Evolutionary conservation across 768 basidiomycete genomes (phyloP).

Genomic region (Boletellus sp.): DNA sequence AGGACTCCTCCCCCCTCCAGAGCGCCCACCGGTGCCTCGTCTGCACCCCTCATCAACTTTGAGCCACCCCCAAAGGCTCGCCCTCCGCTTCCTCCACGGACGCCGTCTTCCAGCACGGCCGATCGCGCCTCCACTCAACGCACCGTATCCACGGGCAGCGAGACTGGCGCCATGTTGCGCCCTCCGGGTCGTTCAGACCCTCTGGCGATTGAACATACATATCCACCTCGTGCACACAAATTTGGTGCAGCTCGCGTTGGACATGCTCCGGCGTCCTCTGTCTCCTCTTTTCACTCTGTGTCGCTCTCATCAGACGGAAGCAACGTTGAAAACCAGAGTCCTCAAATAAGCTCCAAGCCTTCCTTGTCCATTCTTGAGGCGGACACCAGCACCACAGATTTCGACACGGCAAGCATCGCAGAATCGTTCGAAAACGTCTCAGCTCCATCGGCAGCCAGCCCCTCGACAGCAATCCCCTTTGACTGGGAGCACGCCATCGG

Average conservation of each 20-base stretch:
- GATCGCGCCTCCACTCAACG: slow-evolving; percentile 36
- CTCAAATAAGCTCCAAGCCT: slow-evolving; percentile 29
- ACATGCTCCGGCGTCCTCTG: slow-evolving; percentile 64
- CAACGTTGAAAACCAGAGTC: slow-evolving; percentile 18
- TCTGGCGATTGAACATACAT: slow-evolving; percentile 55
- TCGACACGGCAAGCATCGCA: slow-evolving; percentile 54
- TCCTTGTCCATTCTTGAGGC: slow-evolving; percentile 47
- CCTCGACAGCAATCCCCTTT: slow-evolving; percentile 42
- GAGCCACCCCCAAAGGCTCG: slow-evolving; percentile 47
- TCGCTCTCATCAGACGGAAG: slow-evolving; percentile 67
- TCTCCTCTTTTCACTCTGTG: slow-evolving; percentile 81
- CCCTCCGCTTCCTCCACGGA: slow-evolving; percentile 67
- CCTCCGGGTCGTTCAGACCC: slow-evolving; percentile 42
- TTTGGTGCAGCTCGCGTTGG: slow-evolving; percentile 34
- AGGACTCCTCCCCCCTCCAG: slow-evolving; percentile 23
- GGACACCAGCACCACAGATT: slow-evolving; percentile 35
- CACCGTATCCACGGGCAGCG: slow-evolving; percentile 15
- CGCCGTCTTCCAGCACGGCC: slow-evolving; percentile 50
- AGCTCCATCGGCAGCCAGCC: slow-evolving; percentile 49
- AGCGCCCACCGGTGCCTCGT: slow-evolving; percentile 5
- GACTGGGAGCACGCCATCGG: slow-evolving; percentile 51
- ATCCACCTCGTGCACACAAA: slow-evolving; percentile 42
- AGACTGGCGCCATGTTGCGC: slow-evolving; percentile 15
- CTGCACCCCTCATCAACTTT: slow-evolving; percentile 52
- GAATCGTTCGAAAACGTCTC: slow-evolving; percentile 75